phyloP scores from a whole-genome alignment of 306 rosid species.

The Astragalus glycyphyllos region DNA sequence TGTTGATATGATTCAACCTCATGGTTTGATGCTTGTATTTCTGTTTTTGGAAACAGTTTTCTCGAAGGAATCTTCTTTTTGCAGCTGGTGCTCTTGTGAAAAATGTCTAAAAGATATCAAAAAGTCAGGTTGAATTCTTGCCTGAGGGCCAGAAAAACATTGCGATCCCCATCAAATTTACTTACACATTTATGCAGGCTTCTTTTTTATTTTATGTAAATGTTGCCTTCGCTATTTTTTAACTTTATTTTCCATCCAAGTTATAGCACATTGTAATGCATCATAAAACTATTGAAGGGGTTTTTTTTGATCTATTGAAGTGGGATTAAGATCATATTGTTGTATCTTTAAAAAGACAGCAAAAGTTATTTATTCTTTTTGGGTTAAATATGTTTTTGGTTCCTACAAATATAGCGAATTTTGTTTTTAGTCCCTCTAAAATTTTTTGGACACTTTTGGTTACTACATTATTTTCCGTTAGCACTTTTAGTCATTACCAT shows the following conservation, averaged over 20 bases:
- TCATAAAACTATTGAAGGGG: neutral
- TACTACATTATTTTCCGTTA: too few relatives aligned
- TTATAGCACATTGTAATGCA: neutral
- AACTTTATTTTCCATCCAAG: neutral
- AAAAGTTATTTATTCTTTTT: too few relatives aligned
- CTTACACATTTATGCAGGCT: neutral
- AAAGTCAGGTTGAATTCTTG: conserved; percentile 15
- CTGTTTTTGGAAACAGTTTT: conserved; percentile 65
- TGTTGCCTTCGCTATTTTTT: neutral
- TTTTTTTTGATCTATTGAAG: neutral
- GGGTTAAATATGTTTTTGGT: too few relatives aligned
- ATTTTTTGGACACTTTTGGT: too few relatives aligned
- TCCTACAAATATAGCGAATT: too few relatives aligned
- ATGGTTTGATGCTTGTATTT: conserved; percentile 33
- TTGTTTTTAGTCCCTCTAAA: too few relatives aligned
- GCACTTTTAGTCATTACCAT: too few relatives aligned
- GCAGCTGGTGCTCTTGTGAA: conserved; percentile 83
- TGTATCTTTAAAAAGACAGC: neutral
- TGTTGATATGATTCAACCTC: conserved; percentile 18
- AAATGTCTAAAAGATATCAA: conserved; percentile 43
- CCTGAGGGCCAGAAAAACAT: neutral
- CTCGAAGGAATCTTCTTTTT: conserved; percentile 94
- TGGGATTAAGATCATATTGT: neutral
- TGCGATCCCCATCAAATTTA: neutral
- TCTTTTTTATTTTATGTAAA: neutral